Evolutionary conservation across 139 green algal species (phyloP), one percentile per base, ranked within the genome.

Genomic region (Pseudopediastrum boryanum): DNA sequence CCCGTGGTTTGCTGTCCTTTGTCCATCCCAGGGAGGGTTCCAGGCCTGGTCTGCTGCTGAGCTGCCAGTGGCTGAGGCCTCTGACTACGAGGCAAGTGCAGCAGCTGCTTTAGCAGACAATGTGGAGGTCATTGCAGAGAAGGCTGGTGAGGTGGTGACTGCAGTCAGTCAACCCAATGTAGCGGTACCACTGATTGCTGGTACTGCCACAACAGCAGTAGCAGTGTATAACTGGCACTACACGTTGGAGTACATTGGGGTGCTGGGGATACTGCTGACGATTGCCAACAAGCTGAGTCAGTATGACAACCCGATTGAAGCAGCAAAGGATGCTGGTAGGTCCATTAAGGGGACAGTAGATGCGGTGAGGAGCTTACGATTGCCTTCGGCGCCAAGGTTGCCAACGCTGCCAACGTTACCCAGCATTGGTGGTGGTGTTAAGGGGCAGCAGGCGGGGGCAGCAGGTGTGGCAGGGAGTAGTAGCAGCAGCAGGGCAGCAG

Each of bases 261-360:
- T 90, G 54, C 58, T 90, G 66, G 82, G 86, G 39, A 35, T 90
- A n/a, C 77, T 88, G 59, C 46, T 80, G 35, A 84, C 80, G 1
- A 35, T 86, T 4, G 52, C 64, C 23, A 75, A 70, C 75, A 79
- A 77, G 66, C 29, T 64, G 5, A 52, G 48, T 19, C 74, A 67
- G 35, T 90, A 90, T 50, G 29, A 71, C 51, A 82, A 43, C 56
- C 59, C 79, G 9, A 36, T 83, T 31, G 86, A 81, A 2, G 82
- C 83, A n/a, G n/a, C n/a, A n/a, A n/a, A n/a, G n/a, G n/a, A n/a
- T n/a, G n/a, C n/a, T n/a, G n/a, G n/a, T n/a, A n/a, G n/a, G n/a
- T n/a, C n/a, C n/a, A n/a, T n/a, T n/a, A n/a, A n/a, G n/a, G n/a
- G n/a, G n/a, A n/a, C n/a, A n/a, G n/a, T n/a, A n/a, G n/a, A n/a